Base-by-base conservation (phyloP, 2,329 filamentous ascomycete genomes). In the Coniochaeta sp. region DNA sequence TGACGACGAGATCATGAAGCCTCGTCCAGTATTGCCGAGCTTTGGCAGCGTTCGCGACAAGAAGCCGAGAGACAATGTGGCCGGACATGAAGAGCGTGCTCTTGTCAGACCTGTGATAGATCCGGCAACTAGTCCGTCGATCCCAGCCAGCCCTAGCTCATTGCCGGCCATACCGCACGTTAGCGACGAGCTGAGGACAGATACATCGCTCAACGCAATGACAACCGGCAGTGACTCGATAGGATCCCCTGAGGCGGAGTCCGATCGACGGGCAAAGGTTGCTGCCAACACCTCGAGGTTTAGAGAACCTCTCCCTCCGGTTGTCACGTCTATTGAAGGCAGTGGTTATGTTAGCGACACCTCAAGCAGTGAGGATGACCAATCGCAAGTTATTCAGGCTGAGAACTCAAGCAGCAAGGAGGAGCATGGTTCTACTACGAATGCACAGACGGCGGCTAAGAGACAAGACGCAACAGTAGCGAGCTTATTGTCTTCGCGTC, bases 1-100 rank as follows among this genome's bases (percentile, higher is more conserved):
- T n/a, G 84, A 89, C 33, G 85, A 89, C 47, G 82, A 87, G 62
- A 75, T 85, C 16, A 90, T 91, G 87, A 85, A 85, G 65, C 89
- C 89, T n/a, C 78, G 89, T 34, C 89, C 89, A 7, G 86, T 85
- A 1, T 74, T 93, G 40, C 89, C 89, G 1, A 87, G 82, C 1
- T 93, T 93, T 71, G 89, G 89, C 19, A 92, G 89, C 67, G 79
- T 93, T 24, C 81, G 88, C 24, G 84, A 87, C 31, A 85, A 83
- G 71, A 86, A 85, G 64, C 69, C 73, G 8, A 79, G 75, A 43
- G 80, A 84, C 57, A 66, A 74, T 0, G 75, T 79, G 43, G 72
- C 78, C n/a, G 86, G 84, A 0, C 75, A 81, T 43, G 75, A 79
- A 22, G 88, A 87, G 66, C 77, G 85, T 2, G 79, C 82, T 0